phyloP scores from a whole-genome alignment of 257 asterid genomes.

The Nicotiana otophora region DNA sequence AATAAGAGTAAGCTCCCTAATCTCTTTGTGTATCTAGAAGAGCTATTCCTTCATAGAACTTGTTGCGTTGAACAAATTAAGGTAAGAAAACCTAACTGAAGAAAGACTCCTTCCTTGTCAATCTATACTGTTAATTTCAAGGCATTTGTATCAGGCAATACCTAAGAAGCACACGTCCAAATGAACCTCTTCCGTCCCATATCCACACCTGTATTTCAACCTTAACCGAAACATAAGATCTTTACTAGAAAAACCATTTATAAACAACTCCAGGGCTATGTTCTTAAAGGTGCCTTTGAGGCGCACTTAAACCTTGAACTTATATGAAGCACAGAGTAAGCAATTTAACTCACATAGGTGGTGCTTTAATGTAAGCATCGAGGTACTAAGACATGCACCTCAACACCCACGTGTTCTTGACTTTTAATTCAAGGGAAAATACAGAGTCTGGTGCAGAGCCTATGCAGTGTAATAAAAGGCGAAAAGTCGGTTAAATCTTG shows the following conservation, averaged over 20 bases:
- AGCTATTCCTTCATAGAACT: not conserved
- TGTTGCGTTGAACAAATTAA: not conserved
- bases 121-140: not conserved
- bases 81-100: not conserved
- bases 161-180: not conserved
- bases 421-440: too few species aligned
- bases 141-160: not conserved
- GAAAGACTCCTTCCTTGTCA: not conserved
- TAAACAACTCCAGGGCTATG: not conserved
- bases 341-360: not conserved
- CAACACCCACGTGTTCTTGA: not conserved
- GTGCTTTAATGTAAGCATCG: not conserved
- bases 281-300: not conserved
- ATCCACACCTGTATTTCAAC: not conserved
- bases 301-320: not conserved
- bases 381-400: not conserved
- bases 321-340: not conserved
- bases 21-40: not conserved
- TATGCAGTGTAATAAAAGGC: not conserved
- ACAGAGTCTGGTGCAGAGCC: too few species aligned
- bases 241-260: not conserved
- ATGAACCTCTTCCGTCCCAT: not conserved
- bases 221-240: not conserved
- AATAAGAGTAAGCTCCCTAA: not conserved
- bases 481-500: not conserved